phyloP scores from a whole-genome alignment of 768 basidiomycete species.

The Cubamyces sp. region DNA sequence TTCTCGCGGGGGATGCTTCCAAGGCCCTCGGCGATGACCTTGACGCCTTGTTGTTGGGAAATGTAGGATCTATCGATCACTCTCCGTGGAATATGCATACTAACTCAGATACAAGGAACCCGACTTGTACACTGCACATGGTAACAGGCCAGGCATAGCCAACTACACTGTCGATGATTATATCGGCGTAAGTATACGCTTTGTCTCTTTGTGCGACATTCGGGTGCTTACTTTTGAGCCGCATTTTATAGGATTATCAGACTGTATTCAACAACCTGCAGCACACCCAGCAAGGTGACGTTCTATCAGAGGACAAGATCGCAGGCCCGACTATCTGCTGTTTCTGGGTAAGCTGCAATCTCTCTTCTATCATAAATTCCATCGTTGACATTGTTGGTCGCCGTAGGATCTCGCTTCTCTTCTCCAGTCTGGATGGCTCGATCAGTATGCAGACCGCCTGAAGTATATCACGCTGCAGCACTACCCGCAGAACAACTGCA shows the following conservation, averaged over 20 bases:
- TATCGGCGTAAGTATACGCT: constrained; percentile 41
- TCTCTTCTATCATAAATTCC: too few species aligned
- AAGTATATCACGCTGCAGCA: constrained; percentile 59
- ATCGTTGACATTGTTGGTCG: neutral
- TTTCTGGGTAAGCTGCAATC: constrained; percentile 45
- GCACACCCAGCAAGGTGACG: constrained; percentile 44
- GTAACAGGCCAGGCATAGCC: constrained; percentile 42
- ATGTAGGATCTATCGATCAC: constrained; percentile 38
- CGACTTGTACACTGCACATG: constrained; percentile 57
- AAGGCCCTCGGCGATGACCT: constrained; percentile 43
- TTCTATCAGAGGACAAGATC: constrained; percentile 43
- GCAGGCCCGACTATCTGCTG: constrained; percentile 58
- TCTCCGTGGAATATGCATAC: neutral
- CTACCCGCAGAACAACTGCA: constrained; percentile 52
- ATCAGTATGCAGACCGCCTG: constrained; percentile 41
- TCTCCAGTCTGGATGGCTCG: constrained; percentile 46
- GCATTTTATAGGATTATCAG: constrained; percentile 43
- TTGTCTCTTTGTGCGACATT: neutral
- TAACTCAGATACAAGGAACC: constrained; percentile 47
- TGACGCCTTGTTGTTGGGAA: constrained; percentile 54
- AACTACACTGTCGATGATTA: constrained; percentile 54
- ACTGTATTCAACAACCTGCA: constrained; percentile 41
- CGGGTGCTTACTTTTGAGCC: neutral
- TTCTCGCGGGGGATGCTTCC: constrained; percentile 40
- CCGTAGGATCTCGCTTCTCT: constrained; percentile 47